Evolutionary conservation across 345 rosid species (phyloP).

Genomic region (Citrus mangshanensis): DNA sequence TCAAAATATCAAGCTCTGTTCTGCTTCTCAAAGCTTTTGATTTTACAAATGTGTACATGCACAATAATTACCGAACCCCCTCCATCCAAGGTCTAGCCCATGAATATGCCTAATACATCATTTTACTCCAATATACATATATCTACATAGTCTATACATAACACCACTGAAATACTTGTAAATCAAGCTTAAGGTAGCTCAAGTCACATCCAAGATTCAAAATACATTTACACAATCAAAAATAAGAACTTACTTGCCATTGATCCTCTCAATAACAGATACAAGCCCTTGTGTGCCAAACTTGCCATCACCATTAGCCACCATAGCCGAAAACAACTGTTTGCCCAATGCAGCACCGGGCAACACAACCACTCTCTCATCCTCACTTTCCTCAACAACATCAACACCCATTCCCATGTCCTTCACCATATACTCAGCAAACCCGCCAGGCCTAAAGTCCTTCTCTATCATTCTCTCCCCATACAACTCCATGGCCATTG

Average conservation of each 20-base stretch:
- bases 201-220: background rate
- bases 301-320: conserved; percentile 75
- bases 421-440: conserved; percentile 77
- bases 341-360: conserved; percentile 75
- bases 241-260: conserved; percentile 34
- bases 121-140: background rate
- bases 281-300: conserved; percentile 71
- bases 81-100: background rate
- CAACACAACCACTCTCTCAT: conserved; percentile 35
- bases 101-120: background rate
- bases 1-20: background rate
- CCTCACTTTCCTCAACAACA: conserved; percentile 46
- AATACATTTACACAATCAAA: background rate
- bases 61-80: too few species aligned
- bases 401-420: conserved; percentile 82
- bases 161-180: background rate
- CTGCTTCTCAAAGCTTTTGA: background rate
- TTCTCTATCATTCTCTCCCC: conserved; percentile 61
- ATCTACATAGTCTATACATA: background rate
- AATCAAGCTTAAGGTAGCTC: background rate
- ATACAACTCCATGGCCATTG: conserved; percentile 67
- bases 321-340: conserved; percentile 79
- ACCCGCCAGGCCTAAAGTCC: conserved; percentile 69
- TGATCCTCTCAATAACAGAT: conserved; percentile 69
- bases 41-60: too few species aligned